Conservation (phyloP, 192 early-diverging fungal genomes). For the Allomyces macrogynus region DNA sequence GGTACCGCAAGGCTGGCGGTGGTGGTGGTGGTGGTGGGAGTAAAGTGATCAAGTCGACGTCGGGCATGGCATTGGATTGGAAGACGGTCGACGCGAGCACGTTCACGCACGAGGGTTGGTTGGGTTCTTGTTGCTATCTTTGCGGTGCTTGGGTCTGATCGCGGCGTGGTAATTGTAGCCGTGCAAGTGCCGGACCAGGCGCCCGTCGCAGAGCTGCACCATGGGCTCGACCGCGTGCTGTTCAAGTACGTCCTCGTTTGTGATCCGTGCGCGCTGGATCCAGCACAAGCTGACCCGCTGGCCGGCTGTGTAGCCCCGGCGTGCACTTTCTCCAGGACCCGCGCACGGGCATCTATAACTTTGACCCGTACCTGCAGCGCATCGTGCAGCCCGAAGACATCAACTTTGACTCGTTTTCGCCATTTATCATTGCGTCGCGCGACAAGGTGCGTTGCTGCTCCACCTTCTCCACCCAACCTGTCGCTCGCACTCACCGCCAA, state of each 20-base stretch:
- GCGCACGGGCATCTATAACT: constrained; percentile 51
- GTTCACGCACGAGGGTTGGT: too few species aligned
- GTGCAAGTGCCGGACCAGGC: constrained; percentile 4
- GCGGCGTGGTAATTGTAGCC: too few species aligned
- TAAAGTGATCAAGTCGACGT: too few species aligned
- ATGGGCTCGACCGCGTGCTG: constrained; percentile 41
- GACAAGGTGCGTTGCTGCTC: constrained; percentile 21
- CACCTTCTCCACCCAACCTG: too few species aligned
- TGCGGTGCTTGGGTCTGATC: too few species aligned
- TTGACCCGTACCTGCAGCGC: constrained; percentile 54
- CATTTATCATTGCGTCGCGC: constrained; percentile 58
- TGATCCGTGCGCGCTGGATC: neutral
- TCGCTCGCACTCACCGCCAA: too few species aligned
- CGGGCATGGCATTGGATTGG: too few species aligned
- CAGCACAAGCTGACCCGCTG: neutral
- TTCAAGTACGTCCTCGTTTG: constrained; percentile 31
- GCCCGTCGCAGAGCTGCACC: constrained; percentile 21
- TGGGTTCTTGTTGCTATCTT: too few species aligned
- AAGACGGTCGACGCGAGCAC: too few species aligned
- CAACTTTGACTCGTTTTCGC: constrained; percentile 54
- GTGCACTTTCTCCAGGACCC: constrained; percentile 64
- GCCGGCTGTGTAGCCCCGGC: constrained; percentile 39
- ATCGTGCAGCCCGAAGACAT: constrained; percentile 64
- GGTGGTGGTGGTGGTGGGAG: too few species aligned
- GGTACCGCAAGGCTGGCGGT: too few species aligned